Evolutionary conservation across 2,329 filamentous ascomycete species (phyloP).

Genomic region (Lachnellula subtilissima): DNA sequence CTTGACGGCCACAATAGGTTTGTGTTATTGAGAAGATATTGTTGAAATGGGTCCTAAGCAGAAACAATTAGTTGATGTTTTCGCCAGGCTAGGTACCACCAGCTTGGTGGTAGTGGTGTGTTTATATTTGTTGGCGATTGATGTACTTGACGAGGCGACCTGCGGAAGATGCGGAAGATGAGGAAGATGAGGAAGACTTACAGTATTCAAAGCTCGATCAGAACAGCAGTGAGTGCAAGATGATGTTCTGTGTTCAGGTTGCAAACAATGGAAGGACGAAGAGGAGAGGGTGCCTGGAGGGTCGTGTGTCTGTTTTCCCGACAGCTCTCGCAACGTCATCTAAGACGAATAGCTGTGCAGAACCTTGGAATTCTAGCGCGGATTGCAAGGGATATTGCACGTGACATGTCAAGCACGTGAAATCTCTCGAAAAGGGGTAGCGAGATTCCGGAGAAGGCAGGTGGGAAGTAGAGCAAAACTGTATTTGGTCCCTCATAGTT

Average conservation of each 20-base stretch:
- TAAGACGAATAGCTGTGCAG: neutral
- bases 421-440: neutral
- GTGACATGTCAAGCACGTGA: neutral
- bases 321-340: slow-evolving; percentile 14
- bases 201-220: neutral
- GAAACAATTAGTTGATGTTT: slow-evolving; percentile 17
- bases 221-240: neutral
- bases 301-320: neutral
- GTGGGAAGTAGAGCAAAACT: neutral
- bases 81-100: neutral
- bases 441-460: neutral
- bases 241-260: neutral
- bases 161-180: neutral
- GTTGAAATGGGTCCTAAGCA: slow-evolving; percentile 21
- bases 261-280: neutral
- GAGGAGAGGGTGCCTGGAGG: slow-evolving; percentile 1
- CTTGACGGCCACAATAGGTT: slow-evolving; percentile 24
- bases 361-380: neutral
- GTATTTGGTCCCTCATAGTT: neutral
- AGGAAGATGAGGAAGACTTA: neutral
- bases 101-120: too few species aligned
- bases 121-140: too few species aligned
- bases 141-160: neutral
- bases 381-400: neutral
- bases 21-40: slow-evolving; percentile 6